Conservation (phyloP, 2,329 filamentous ascomycete species). For the Penicillium sclerotigenum region DNA sequence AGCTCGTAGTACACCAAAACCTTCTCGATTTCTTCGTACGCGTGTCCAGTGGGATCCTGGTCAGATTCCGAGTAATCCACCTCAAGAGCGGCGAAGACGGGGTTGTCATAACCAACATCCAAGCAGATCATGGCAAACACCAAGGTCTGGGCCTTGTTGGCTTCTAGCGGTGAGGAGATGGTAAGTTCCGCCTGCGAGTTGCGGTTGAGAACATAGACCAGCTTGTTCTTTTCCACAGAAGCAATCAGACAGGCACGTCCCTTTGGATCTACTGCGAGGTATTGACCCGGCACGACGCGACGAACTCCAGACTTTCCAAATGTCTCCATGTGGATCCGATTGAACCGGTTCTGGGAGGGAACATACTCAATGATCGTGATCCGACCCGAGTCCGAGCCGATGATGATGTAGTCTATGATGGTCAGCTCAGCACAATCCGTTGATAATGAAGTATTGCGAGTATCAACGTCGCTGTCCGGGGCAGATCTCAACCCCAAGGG, state of each 20-base stretch:
- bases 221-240: constrained; percentile 97
- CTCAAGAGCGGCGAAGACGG: constrained; percentile 91
- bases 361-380: constrained; percentile 93
- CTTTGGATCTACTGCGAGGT: constrained; percentile 91
- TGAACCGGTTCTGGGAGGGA: constrained; percentile 80
- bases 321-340: constrained; percentile 88
- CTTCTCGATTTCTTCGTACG: constrained; percentile 78
- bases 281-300: constrained; percentile 91
- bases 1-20: constrained; percentile 96
- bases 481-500: constrained; percentile 31
- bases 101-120: constrained; percentile 96
- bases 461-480: constrained; percentile 34
- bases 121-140: constrained; percentile 84
- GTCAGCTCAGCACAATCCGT: constrained; percentile 44
- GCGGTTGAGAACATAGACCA: constrained; percentile 96
- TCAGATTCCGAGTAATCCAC: constrained; percentile 90
- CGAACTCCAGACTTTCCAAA: constrained; percentile 96
- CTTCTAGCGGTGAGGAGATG: constrained; percentile 94
- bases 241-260: constrained; percentile 92
- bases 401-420: constrained; percentile 82
- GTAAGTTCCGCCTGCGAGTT: constrained; percentile 92
- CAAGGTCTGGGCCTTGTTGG: constrained; percentile 86
- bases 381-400: constrained; percentile 91
- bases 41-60: constrained; percentile 82
- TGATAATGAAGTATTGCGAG: constrained; percentile 22